Evolutionary conservation across 495 filamentous ascomycete genomes (phyloP).

Genomic region (Melanomma pulvis-pyrius): DNA sequence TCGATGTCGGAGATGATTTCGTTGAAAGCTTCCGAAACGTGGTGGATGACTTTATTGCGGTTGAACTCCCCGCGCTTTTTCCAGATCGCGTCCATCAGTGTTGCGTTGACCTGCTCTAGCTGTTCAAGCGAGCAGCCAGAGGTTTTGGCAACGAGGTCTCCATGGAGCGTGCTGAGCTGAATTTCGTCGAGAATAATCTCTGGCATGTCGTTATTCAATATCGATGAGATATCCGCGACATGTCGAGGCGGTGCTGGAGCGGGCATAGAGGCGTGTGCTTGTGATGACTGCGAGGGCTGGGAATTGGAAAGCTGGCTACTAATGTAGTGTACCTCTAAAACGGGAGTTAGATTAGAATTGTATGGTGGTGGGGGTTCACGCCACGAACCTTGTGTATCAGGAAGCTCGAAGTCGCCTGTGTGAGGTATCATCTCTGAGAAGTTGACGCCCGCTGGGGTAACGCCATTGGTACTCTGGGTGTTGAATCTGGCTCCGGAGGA

Average conservation of each 20-base stretch:
- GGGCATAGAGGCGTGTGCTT: conserved; percentile 23
- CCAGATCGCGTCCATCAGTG: conserved; percentile 89
- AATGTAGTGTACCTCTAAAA: conserved; percentile 29
- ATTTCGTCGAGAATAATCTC: conserved; percentile 60
- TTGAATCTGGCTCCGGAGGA: conserved; percentile 55
- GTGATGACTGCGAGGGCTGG: conserved; percentile 40
- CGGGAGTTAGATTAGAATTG: conserved; percentile 6
- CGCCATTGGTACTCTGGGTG: conserved; percentile 67
- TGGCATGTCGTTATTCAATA: conserved; percentile 48
- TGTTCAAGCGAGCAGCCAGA: conserved; percentile 89
- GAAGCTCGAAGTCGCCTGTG: conserved; percentile 51
- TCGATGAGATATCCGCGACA: conserved; percentile 11
- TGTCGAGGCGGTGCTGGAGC: conserved; percentile 30
- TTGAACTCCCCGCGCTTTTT: conserved; percentile 75
- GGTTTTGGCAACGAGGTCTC: conserved; percentile 62
- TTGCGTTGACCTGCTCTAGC: conserved; percentile 89
- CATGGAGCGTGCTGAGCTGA: conserved; percentile 59
- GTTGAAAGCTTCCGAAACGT: conserved; percentile 71
- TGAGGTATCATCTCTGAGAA: conserved; percentile 33
- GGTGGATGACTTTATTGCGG: conserved; percentile 66
- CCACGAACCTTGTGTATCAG: conserved; percentile 61
- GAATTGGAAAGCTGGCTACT: conserved; percentile 47
- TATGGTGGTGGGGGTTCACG: neutral
- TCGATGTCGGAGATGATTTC: conserved; percentile 80
- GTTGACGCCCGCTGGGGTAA: conserved; percentile 45